A percentile compares a stretch with the other conserved stretches of the same genome.
phyloP scores from a whole-genome alignment of 1,284 basidiomycete genomes.

The Pterula multifida region DNA sequence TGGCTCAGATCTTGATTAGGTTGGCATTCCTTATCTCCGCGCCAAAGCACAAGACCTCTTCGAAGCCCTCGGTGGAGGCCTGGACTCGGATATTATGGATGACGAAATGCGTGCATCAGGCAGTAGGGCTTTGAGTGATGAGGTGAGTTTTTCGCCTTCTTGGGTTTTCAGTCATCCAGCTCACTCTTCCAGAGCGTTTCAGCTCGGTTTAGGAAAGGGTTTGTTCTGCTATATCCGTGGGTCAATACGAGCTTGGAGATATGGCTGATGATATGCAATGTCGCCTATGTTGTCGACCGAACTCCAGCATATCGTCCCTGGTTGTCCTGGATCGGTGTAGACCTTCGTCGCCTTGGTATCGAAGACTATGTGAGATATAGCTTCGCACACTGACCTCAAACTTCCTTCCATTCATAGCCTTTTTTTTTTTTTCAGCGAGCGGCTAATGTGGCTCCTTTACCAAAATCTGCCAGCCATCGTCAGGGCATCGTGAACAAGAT shows the following conservation, averaged over 20 bases:
- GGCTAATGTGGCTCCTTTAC: conserved; percentile 24
- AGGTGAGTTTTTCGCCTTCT: conserved; percentile 31
- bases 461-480: conserved; percentile 7
- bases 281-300: conserved; percentile 85
- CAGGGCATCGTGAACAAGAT: background rate
- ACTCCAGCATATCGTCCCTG: conserved; percentile 89
- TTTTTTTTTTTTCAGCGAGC: conserved; percentile 23
- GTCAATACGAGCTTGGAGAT: conserved; percentile 67
- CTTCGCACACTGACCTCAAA: conserved; percentile 8
- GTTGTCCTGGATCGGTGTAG: conserved; percentile 75
- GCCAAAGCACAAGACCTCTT: conserved; percentile 86
- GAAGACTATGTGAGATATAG: conserved; percentile 58
- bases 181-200: background rate
- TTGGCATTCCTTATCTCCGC: conserved; percentile 82
- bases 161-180: too few relatives aligned
- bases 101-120: conserved; percentile 30
- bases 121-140: conserved; percentile 34
- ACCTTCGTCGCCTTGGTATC: conserved; percentile 64
- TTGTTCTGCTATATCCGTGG: conserved; percentile 79
- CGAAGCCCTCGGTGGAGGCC: conserved; percentile 80
- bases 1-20: conserved; percentile 26
- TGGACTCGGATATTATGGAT: conserved; percentile 54
- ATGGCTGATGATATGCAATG: conserved; percentile 75
- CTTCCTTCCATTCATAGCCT: conserved; percentile 1
- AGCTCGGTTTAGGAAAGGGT: conserved; percentile 25